phyloP scores from a whole-genome alignment of 768 basidiomycete species.

The Suillus subaureus region DNA sequence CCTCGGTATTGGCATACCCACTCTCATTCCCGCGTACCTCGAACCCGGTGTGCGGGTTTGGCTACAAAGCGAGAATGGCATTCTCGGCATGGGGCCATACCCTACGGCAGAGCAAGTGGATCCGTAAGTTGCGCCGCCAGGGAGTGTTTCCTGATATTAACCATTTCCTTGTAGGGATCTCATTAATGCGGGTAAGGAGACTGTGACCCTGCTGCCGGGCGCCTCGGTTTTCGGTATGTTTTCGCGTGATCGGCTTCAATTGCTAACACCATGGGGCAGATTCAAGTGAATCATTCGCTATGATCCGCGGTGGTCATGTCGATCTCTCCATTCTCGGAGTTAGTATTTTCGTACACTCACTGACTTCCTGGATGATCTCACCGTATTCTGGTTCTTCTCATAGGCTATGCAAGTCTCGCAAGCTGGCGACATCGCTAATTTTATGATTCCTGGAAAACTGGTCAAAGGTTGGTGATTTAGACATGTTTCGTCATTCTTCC shows the following conservation, averaged over 20 bases:
- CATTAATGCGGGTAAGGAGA: constrained; percentile 95
- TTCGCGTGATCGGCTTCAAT: neutral
- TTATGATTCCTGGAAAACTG: constrained; percentile 97
- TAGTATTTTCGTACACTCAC: constrained; percentile 32
- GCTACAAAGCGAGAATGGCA: constrained; percentile 91
- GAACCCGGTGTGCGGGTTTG: constrained; percentile 78
- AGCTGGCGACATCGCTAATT: constrained; percentile 93
- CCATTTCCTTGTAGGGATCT: constrained; percentile 59
- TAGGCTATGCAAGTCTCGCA: constrained; percentile 96
- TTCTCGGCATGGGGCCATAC: constrained; percentile 90
- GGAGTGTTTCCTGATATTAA: constrained; percentile 11
- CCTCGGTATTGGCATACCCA: constrained; percentile 90
- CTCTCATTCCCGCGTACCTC: constrained; percentile 80
- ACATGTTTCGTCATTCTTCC: neutral
- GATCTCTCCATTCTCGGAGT: constrained; percentile 93
- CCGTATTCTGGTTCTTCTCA: constrained; percentile 9
- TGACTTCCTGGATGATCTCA: neutral
- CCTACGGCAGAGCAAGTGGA: constrained; percentile 80
- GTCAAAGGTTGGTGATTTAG: constrained; percentile 60
- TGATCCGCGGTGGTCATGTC: constrained; percentile 97
- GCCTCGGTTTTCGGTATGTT: constrained; percentile 84
- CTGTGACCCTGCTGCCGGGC: constrained; percentile 89
- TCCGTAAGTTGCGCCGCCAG: constrained; percentile 53
- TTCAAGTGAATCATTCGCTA: constrained; percentile 92
- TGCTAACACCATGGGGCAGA: constrained; percentile 43